Percentiles rank a stretch among this genome's conserved stretches.
These are phyloP conservation scores for Lumnitzera racemosa DNA, from an alignment of 345 rosid species.

Conservation along the genomic window DNA sequence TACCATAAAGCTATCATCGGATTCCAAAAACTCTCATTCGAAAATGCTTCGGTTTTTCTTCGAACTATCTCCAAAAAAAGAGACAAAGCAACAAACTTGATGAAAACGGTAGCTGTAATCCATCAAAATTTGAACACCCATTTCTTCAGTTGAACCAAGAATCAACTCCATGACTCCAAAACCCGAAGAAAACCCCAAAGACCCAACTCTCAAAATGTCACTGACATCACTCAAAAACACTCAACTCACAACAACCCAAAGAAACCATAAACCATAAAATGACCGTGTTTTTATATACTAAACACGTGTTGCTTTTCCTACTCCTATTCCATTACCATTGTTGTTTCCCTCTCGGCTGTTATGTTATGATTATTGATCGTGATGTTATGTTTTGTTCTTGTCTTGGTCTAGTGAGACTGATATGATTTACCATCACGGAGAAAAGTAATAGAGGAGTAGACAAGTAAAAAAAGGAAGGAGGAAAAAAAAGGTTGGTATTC, in stretches of 20 bases:
- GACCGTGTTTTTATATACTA: conserved; percentile 27
- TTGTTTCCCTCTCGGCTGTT: background rate
- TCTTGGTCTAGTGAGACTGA: conserved; percentile 4
- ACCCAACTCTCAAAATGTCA: conserved; percentile 1
- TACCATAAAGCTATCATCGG: conserved; percentile 84
- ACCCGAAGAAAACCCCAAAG: conserved; percentile 13
- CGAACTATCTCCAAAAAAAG: conserved; percentile 26
- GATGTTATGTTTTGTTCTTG: conserved; percentile 2
- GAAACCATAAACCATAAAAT: conserved; percentile 31
- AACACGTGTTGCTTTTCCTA: background rate
- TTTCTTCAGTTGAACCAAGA: conserved; percentile 30
- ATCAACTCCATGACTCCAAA: conserved; percentile 32
- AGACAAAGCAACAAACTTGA: conserved; percentile 33
- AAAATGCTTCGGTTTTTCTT: conserved; percentile 25
- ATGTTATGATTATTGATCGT: background rate
- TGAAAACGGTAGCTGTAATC: conserved; percentile 25
- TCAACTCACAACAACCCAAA: conserved; percentile 25
- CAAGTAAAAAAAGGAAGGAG: background rate
- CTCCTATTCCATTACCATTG: background rate
- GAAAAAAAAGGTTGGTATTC: conserved; percentile 7
- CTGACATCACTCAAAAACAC: background rate
- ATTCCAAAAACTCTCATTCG: conserved; percentile 64
- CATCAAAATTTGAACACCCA: conserved; percentile 29
- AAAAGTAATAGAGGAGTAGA: background rate
- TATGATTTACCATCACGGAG: conserved; percentile 5